phyloP scores from a whole-genome alignment of 139 green algal genomes.

The Coccomyxa sp. region DNA sequence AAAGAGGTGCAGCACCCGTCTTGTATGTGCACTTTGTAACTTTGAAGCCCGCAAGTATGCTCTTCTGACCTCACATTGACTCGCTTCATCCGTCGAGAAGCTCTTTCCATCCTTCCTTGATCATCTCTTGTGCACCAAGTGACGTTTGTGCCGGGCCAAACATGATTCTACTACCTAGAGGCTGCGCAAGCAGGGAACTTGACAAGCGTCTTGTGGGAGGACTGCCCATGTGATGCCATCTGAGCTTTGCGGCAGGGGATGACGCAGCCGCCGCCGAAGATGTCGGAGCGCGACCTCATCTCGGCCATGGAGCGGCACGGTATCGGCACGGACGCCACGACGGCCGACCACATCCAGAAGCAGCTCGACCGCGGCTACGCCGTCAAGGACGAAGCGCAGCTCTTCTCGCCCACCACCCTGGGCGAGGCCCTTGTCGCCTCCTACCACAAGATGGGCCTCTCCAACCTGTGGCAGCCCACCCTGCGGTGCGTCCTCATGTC shows the following conservation, averaged over 20 bases:
- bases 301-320: slow-evolving; percentile 87
- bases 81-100: too few species aligned
- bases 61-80: neutral
- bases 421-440: slow-evolving; percentile 79
- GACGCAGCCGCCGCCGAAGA: slow-evolving; percentile 76
- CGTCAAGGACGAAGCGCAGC: slow-evolving; percentile 64
- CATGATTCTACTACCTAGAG: too few species aligned
- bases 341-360: slow-evolving; percentile 79
- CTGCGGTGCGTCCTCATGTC: slow-evolving; percentile 40
- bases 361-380: slow-evolving; percentile 65
- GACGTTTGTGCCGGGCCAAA: too few species aligned
- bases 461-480: slow-evolving; percentile 72
- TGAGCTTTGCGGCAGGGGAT: slow-evolving; percentile 33
- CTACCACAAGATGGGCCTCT: slow-evolving; percentile 80
- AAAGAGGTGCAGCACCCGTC: slow-evolving; percentile 26
- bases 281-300: slow-evolving; percentile 91
- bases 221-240: too few species aligned
- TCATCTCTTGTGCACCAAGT: too few species aligned
- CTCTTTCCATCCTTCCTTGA: too few species aligned
- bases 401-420: slow-evolving; percentile 75
- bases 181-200: too few species aligned
- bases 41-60: neutral
- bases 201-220: too few species aligned
- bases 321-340: slow-evolving; percentile 97
- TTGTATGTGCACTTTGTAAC: neutral